A percentile compares a stretch with the other conserved stretches of the same genome.
Evolutionary conservation across 805 yeast species (phyloP).

Genomic region (Suhomyces prunicola): DNA sequence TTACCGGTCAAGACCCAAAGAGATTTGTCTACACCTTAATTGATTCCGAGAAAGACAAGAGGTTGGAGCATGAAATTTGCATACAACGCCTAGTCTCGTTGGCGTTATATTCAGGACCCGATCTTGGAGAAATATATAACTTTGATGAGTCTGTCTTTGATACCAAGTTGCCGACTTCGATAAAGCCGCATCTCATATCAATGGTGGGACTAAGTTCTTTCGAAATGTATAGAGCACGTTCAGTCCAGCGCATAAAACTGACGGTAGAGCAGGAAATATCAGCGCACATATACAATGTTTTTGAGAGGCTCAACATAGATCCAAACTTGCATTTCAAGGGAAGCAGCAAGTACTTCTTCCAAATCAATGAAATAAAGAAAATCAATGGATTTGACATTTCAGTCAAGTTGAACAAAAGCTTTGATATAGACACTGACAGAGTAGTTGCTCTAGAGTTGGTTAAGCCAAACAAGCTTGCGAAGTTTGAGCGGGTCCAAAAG

Average conservation of each 20-base stretch:
- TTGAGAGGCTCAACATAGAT: slow-evolving; percentile 17
- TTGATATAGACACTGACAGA: background rate
- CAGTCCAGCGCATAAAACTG: background rate
- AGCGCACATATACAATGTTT: slow-evolving; percentile 15
- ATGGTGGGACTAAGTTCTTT: background rate
- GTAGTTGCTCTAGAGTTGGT: slow-evolving; percentile 22
- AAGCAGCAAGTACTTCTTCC: slow-evolving; percentile 29
- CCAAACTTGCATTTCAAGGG: slow-evolving; percentile 15
- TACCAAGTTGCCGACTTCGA: background rate
- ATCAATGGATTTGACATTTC: slow-evolving; percentile 3
- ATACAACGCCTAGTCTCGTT: background rate
- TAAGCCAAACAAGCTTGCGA: slow-evolving; percentile 25
- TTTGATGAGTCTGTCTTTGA: background rate
- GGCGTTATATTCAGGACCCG: background rate
- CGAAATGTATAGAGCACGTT: background rate
- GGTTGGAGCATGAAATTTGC: background rate
- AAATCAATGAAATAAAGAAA: slow-evolving; percentile 10
- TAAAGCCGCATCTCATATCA: background rate
- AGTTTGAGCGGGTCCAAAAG: slow-evolving; percentile 15
- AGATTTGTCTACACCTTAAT: background rate
- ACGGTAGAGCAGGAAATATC: slow-evolving; percentile 4
- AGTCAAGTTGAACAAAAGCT: background rate
- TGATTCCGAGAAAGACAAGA: background rate
- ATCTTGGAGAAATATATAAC: background rate
- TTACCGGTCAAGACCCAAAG: background rate